Evolutionary conservation across 345 rosid species (phyloP).

Genomic region (Kernera saxatilis): DNA sequence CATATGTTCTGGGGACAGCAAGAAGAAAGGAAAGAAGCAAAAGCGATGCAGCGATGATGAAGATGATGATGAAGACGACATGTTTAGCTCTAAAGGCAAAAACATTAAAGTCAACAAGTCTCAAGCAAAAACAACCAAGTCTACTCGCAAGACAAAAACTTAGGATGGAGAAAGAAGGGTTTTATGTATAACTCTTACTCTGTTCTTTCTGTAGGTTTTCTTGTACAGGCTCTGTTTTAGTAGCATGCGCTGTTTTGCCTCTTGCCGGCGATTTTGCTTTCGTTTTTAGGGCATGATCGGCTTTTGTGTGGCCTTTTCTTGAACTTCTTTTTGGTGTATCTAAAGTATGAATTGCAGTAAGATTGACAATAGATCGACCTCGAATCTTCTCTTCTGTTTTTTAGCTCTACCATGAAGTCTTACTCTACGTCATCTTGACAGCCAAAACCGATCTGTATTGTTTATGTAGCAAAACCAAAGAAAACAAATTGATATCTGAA

Average conservation of each 20-base stretch:
- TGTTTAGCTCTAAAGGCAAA: constrained; percentile 48
- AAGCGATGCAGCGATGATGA: constrained; percentile 47
- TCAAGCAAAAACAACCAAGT: constrained; percentile 25
- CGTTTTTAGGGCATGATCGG: constrained; percentile 10
- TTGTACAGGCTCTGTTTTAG: neutral
- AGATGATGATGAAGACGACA: constrained; percentile 54
- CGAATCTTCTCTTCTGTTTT: neutral
- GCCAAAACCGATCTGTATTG: constrained; percentile 8
- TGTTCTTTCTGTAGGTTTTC: neutral
- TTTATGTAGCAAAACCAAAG: neutral
- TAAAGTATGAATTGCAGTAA: neutral
- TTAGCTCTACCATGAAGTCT: neutral
- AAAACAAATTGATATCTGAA: neutral
- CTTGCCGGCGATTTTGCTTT: constrained; percentile 1
- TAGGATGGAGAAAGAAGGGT: constrained; percentile 4
- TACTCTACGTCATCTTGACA: constrained; percentile 14
- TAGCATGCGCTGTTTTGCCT: constrained; percentile 16
- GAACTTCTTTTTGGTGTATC: neutral
- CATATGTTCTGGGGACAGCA: constrained; percentile 40
- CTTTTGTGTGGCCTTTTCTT: neutral
- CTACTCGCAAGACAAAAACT: constrained; percentile 33
- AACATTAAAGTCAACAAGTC: constrained; percentile 37
- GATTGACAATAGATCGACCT: neutral
- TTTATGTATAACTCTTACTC: neutral
- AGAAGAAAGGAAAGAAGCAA: constrained; percentile 51